These are phyloP conservation scores for Pestalotiopsis sp. DNA, from an alignment of 2,329 filamentous ascomycete species.

Conservation along the genomic window DNA sequence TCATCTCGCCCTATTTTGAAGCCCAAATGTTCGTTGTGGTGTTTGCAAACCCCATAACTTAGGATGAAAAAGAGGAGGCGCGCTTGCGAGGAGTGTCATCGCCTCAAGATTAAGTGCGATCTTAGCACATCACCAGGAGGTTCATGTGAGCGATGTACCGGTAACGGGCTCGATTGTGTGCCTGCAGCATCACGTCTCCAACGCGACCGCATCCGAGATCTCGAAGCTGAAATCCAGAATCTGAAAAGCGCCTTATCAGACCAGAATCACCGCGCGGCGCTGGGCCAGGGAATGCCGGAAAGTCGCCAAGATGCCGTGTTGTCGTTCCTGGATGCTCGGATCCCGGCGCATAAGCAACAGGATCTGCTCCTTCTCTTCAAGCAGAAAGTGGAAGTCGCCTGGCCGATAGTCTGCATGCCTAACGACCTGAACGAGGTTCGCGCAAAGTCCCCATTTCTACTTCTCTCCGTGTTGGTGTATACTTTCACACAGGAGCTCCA, in stretches of 20 bases:
- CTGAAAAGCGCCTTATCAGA: conserved; percentile 8
- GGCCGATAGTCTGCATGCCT: conserved; percentile 4
- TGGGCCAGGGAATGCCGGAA: neutral
- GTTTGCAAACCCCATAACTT: neutral
- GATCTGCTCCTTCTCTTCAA: conserved; percentile 1
- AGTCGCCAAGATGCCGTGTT: neutral
- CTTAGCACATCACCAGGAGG: neutral
- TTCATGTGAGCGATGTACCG: conserved; percentile 16
- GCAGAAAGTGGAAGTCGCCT: neutral
- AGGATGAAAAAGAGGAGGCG: conserved; percentile 12
- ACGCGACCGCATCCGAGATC: conserved; percentile 21
- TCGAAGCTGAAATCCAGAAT: conserved; percentile 19
- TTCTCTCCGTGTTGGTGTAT: conserved; percentile 11
- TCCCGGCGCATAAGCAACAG: conserved; percentile 3
- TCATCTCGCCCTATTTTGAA: neutral
- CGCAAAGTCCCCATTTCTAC: conserved; percentile 6
- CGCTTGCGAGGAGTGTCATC: conserved; percentile 21
- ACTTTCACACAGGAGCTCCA: conserved; percentile 4
- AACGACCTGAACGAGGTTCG: neutral
- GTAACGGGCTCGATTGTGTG: conserved; percentile 13
- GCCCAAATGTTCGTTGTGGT: neutral
- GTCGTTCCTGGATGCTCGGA: conserved; percentile 13
- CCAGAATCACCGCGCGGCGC: neutral
- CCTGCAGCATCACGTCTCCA: conserved; percentile 19
- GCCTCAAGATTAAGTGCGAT: conserved; percentile 19